Evolutionary conservation across 768 basidiomycete genomes (phyloP), one percentile per base, ranked within the genome.

Genomic region (Lentinula sp.): DNA sequence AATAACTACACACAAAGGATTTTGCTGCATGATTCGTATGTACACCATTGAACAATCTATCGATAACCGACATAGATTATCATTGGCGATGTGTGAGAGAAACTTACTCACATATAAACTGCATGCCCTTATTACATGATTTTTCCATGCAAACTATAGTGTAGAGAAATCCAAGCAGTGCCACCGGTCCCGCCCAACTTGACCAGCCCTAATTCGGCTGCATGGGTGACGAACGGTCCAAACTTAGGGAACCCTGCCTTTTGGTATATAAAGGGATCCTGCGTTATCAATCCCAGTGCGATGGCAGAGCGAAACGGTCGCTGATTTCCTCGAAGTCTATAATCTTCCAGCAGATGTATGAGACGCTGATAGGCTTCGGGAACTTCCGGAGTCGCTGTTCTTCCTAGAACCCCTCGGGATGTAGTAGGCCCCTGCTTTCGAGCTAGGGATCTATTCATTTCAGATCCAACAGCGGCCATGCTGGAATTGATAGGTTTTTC

Each of bases 221-320:
- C 57, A 7, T n/a, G 16, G 28, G 5, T 35, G 18, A n/a, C 46
- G 20, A 15, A 57, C 5, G 9, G 5, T 7, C 18, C 18, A 23
- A 57, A 57, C 37, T 23, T 28, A 13, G 32, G 4, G 36, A 4
- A 33, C 18, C 43, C 57, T 6, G 57, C 57, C 28, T 48, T 28
- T 18, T 46, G 9, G n/a, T 57, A 57, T 6, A 57, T 42, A 4
- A 1, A 45, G 35, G 63, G 65, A 55, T 67, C 70, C 37, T 66
- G 62, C n/a, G 57, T 65, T 13, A 68, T 62, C 10, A 85, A 63
- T 35, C 68, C 65, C 32, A 67, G 41, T 9, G 73, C 77, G 9
- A 84, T 60, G 0, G 50, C n/a, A 28, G 78, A 78, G 60, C 81
- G 76, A 8, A 74, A 68, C 18, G 74, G 69, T n/a, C 65, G 65